phyloP scores from a whole-genome alignment of 2,329 filamentous ascomycete genomes.

The Emmonsiellopsis sp. region DNA sequence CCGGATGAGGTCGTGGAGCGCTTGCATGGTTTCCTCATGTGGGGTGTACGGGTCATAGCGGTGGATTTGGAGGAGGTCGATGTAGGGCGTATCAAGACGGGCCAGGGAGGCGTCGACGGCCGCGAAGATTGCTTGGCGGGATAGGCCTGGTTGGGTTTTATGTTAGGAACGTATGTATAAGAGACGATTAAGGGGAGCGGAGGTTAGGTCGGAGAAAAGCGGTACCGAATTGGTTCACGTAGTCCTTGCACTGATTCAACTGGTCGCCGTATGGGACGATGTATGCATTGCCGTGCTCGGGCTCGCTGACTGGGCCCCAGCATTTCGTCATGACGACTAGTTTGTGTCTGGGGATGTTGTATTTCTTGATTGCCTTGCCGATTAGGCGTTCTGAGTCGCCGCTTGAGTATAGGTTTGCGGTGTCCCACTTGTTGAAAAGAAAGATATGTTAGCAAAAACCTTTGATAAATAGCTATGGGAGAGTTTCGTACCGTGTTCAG shows the following conservation, averaged over 20 bases:
- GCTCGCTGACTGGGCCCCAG: slow-evolving; percentile 29
- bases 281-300: slow-evolving; percentile 23
- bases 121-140: slow-evolving; percentile 35
- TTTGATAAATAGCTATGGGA: too few relatives aligned
- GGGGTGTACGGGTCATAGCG: slow-evolving; percentile 36
- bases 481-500: slow-evolving; percentile 10
- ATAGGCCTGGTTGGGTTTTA: slow-evolving; percentile 18
- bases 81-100: slow-evolving; percentile 36
- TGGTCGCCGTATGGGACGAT: slow-evolving; percentile 28
- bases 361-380: slow-evolving; percentile 51
- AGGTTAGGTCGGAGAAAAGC: too few relatives aligned
- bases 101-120: slow-evolving; percentile 36
- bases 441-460: background rate
- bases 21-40: slow-evolving; percentile 40
- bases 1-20: slow-evolving; percentile 32
- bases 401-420: slow-evolving; percentile 44
- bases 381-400: slow-evolving; percentile 44
- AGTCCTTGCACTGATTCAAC: slow-evolving; percentile 38
- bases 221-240: slow-evolving; percentile 33
- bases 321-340: slow-evolving; percentile 50
- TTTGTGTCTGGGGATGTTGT: slow-evolving; percentile 47
- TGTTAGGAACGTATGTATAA: too few relatives aligned
- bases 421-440: slow-evolving; percentile 18
- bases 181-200: too few relatives aligned
- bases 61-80: slow-evolving; percentile 43